Evolutionary conservation across 495 filamentous ascomycete genomes (phyloP), one percentile per base, ranked within the genome.

Genomic region (Amorphotheca resinae): DNA sequence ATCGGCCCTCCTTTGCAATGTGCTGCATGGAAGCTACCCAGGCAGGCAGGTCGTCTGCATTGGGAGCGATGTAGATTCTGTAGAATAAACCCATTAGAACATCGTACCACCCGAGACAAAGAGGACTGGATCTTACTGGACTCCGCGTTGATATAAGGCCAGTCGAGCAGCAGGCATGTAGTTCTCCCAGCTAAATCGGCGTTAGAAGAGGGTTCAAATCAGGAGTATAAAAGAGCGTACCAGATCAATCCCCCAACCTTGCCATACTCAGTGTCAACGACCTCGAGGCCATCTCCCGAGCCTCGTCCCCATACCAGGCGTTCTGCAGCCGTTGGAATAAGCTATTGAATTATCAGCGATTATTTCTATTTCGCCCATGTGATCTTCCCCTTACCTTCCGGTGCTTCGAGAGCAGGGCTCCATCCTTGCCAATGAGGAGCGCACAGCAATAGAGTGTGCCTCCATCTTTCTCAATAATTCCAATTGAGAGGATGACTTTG

Each of bases 11-110:
- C 44, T 64, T 66, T 14, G 63, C 63, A 15, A 66, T 66, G 45
- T 66, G 63, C 44, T 64, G 63, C 61, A 66, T 64, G 4, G 63
- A 62, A 6, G 61, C 61, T 26, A 57, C 50, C 63, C 60, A 66
- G 8, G 56, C 46, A 14, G 59, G 59, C 26, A 63, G 44, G 42
- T 66, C 63, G 31, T 65, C 63, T 3, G 63, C 63, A n/a, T 60
- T 62, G 0, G 63, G 63, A 1, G 59, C 59, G 11, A 65, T 48
- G 32, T 64, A 65, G 33, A 65, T 63, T 42, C 63, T 65, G 22
- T 35, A n/a, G n/a, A n/a, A n/a, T n/a, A n/a, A n/a, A n/a, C n/a
- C n/a, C n/a, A n/a, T n/a, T n/a, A n/a, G n/a, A n/a, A n/a, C n/a
- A n/a, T n/a, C n/a, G n/a, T n/a, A n/a, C n/a, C n/a, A n/a, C n/a